Evolutionary conservation across 495 filamentous ascomycete genomes (phyloP).

Genomic region (Annulohypoxylon nitens): DNA sequence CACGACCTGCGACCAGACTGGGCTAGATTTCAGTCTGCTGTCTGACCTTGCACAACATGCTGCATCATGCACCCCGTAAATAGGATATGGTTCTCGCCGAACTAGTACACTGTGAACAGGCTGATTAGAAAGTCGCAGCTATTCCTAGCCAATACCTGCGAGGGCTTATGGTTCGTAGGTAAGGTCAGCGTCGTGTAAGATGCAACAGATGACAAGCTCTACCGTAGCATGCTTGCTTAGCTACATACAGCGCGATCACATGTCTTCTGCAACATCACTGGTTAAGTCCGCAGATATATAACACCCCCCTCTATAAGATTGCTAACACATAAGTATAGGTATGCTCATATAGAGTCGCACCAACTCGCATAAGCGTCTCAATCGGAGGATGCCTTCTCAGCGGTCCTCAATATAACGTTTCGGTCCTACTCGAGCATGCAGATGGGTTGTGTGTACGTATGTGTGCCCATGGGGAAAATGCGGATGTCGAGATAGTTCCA

Average conservation of each 20-base stretch:
- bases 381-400: constrained; percentile 29
- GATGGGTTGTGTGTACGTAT: not conserved
- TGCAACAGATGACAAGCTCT: constrained; percentile 10
- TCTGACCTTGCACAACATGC: constrained; percentile 36
- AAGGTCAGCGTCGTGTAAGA: constrained; percentile 14
- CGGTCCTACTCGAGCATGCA: constrained; percentile 36
- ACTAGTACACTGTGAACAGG: constrained; percentile 13
- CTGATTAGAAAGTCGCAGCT: constrained; percentile 7
- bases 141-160: constrained; percentile 35
- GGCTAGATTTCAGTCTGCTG: constrained; percentile 26
- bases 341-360: constrained; percentile 13
- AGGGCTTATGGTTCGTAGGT: constrained; percentile 21
- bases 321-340: not conserved
- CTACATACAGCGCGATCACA: constrained; percentile 33
- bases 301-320: constrained; percentile 7
- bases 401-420: constrained; percentile 35
- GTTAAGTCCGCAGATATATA: constrained; percentile 17
- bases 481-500: constrained; percentile 15
- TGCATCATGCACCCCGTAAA: constrained; percentile 30
- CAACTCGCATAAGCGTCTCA: constrained; percentile 31
- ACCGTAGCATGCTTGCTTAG: constrained; percentile 21
- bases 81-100: constrained; percentile 29
- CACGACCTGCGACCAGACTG: constrained; percentile 22
- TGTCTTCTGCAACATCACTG: constrained; percentile 27
- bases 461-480: constrained; percentile 35